Conservation (phyloP, 1,284 basidiomycete genomes). For the Ganoderma boninense region DNA sequence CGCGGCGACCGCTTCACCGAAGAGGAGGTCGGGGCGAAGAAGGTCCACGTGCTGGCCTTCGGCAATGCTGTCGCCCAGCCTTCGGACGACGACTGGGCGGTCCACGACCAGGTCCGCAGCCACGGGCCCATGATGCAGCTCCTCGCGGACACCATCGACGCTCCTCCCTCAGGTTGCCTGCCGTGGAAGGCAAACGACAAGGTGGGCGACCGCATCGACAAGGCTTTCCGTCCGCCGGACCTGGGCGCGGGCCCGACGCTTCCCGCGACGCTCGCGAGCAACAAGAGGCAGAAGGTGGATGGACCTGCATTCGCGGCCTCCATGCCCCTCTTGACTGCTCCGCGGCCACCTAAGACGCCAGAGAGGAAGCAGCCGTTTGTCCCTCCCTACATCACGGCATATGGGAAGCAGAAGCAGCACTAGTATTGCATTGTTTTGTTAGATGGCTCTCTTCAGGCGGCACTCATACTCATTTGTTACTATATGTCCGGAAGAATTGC, state of each 20-base stretch:
- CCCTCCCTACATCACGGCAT: neutral
- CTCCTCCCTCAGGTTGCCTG: neutral
- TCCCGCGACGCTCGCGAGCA: neutral
- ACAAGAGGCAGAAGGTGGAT: neutral
- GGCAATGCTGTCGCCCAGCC: no score
- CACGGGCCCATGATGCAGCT: neutral
- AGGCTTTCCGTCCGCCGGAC: neutral
- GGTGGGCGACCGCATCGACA: conserved; percentile 1
- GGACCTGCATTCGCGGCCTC: neutral
- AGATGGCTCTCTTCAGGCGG: no score
- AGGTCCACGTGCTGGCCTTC: no score
- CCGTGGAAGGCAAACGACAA: neutral
- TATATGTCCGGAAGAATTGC: no score
- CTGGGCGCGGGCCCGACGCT: neutral
- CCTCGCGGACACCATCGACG: neutral
- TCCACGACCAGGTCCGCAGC: neutral
- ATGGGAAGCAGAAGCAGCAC: neutral
- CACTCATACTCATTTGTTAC: no score
- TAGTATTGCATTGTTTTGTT: neutral
- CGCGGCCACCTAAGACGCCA: neutral
- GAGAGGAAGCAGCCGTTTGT: neutral
- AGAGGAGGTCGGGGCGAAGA: no score
- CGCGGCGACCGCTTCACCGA: no score
- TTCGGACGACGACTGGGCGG: no score
- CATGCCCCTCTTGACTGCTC: neutral